phyloP scores from a whole-genome alignment of 2,329 filamentous ascomycete genomes.

The Exophiala alcalophila region DNA sequence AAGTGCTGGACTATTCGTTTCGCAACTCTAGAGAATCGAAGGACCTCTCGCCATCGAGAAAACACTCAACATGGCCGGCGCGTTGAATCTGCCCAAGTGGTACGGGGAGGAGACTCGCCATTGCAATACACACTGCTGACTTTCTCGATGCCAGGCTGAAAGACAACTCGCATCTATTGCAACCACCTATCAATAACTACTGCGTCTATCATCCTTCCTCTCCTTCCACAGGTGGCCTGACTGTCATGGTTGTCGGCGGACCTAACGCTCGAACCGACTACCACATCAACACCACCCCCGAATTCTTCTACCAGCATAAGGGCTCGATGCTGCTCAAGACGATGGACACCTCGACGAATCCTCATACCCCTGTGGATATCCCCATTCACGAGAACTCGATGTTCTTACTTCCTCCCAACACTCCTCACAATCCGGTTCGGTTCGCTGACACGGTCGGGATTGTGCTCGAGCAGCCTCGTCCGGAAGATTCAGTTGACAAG shows the following conservation, averaged over 20 bases:
- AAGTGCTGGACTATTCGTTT: no score
- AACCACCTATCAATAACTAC: slow-evolving; percentile 96
- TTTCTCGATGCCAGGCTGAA: slow-evolving; percentile 68
- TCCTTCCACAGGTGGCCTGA: slow-evolving; percentile 83
- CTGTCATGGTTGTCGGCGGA: slow-evolving; percentile 88
- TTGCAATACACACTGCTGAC: slow-evolving; percentile 5
- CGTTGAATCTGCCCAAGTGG: slow-evolving; percentile 48
- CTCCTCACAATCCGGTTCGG: slow-evolving; percentile 92
- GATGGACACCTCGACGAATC: slow-evolving; percentile 62
- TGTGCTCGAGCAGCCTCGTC: slow-evolving; percentile 82
- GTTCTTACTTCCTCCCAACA: slow-evolving; percentile 89
- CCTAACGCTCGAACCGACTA: slow-evolving; percentile 96
- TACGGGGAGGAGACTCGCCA: slow-evolving; percentile 24
- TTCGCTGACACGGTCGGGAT: slow-evolving; percentile 93
- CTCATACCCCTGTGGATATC: slow-evolving; percentile 69
- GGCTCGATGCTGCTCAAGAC: slow-evolving; percentile 93
- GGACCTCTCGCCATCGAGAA: background rate
- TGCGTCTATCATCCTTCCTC: slow-evolving; percentile 74
- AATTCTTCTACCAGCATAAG: slow-evolving; percentile 97
- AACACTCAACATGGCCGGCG: slow-evolving; percentile 15
- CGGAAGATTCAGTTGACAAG: slow-evolving; percentile 66
- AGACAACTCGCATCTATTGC: slow-evolving; percentile 84
- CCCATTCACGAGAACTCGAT: slow-evolving; percentile 89
- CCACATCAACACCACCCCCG: slow-evolving; percentile 93
- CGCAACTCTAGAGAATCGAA: no score